A percentile compares a stretch with the other conserved stretches of the same genome.
phyloP scores from a whole-genome alignment of 2,329 filamentous ascomycete genomes.

The Colletotrichum tamarilloi region DNA sequence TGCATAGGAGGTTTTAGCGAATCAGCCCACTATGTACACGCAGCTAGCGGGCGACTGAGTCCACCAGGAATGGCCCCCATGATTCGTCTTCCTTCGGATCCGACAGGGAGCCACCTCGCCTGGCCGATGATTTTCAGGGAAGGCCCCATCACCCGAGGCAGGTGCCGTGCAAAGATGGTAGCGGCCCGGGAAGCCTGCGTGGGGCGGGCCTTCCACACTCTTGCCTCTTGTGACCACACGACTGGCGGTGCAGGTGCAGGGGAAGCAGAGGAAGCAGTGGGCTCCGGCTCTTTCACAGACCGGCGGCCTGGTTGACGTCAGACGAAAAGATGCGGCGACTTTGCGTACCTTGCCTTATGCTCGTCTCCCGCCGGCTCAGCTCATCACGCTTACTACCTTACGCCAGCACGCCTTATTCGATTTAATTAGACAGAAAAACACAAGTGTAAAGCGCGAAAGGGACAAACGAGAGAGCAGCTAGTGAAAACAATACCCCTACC shows the following conservation, averaged over 20 bases:
- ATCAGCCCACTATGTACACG: conserved; percentile 1
- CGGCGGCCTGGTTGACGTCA: conserved; percentile 27
- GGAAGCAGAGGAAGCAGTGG: not conserved
- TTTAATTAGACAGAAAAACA: not conserved
- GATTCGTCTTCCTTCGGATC: conserved; percentile 22
- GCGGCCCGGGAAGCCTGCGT: conserved; percentile 10
- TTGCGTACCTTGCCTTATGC: not conserved
- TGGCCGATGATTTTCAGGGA: conserved; percentile 13
- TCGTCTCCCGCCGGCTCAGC: not conserved
- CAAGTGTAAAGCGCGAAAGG: not conserved
- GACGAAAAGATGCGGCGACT: conserved; percentile 31
- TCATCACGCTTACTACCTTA: no score
- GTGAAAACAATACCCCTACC: not conserved
- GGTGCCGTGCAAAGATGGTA: conserved; percentile 6
- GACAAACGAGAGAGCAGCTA: not conserved
- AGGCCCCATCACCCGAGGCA: conserved; percentile 22
- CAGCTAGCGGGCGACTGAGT: not conserved
- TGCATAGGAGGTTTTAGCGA: not conserved
- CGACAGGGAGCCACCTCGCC: conserved; percentile 21
- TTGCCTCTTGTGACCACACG: not conserved
- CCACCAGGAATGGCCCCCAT: not conserved
- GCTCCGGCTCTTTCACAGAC: conserved; percentile 17
- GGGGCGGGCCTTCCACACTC: not conserved
- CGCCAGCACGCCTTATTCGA: not conserved
- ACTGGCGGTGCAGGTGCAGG: not conserved